Base-by-base conservation (phyloP, 2,329 filamentous ascomycete species). In the Colletotrichum karsti region DNA sequence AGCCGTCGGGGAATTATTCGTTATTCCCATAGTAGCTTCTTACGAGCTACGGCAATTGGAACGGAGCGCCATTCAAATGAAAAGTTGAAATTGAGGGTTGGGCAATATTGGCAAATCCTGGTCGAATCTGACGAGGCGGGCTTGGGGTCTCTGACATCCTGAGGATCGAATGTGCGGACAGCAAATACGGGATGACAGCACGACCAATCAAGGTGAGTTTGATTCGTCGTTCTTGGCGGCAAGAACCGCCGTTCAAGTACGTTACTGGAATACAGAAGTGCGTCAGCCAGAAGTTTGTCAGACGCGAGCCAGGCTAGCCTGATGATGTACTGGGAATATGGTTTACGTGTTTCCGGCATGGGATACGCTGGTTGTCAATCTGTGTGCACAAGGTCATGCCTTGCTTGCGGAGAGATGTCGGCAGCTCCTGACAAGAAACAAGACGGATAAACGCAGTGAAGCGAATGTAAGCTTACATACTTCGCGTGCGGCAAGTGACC, bases 111-210 rank as follows among this genome's bases (percentile, higher is more conserved):
- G 37, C 44, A 46, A 13, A 60, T 60, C 46, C 46, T 13, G 46
- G 55, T 62, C 37, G 15, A 42, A 28, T 22, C 37, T 35, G 18
- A 44, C 22, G 62, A 28, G 39, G 24, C 18, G 44, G 37, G 26
- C 37, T 56, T 28, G 53, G 42, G 35, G 37, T 26, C n/a, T n/a
- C n/a, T n/a, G n/a, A n/a, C n/a, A n/a, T n/a, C n/a, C n/a, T n/a
- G n/a, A n/a, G n/a, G n/a, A n/a, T n/a, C n/a, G n/a, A n/a, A n/a
- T n/a, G 59, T 18, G 9, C 18, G 26, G 30, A 10, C n/a, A 8
- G 22, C 7, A 30, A 39, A 53, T 41, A 46, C 18, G 39, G 12
- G 48, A 50, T 50, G 63, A 54, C 56, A 61, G 63, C 56, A 46
- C 26, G 26, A 48, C 20, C 39, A 61, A 48, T n/a, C 58, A 37